These are phyloP conservation scores for Camptophora hylomeconis DNA, from an alignment of 2,329 filamentous ascomycete genomes.

Conservation along the genomic window DNA sequence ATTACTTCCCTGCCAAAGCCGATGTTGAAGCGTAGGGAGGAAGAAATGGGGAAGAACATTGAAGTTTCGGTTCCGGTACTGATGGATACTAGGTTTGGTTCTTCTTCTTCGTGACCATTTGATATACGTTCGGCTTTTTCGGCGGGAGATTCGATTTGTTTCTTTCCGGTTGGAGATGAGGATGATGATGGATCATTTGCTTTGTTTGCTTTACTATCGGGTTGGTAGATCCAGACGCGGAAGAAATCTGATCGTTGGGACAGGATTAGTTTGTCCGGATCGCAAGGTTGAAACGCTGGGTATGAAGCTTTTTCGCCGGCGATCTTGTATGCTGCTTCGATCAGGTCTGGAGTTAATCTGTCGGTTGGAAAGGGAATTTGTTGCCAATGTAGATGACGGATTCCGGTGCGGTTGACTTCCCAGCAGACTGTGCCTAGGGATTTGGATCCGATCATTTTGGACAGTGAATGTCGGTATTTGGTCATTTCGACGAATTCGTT, in stretches of 20 bases:
- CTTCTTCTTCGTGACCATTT: slow-evolving; percentile 4
- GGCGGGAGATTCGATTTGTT: slow-evolving; percentile 1
- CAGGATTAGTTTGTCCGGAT: slow-evolving; percentile 26
- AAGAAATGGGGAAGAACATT: slow-evolving; percentile 60
- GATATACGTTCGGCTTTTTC: neutral
- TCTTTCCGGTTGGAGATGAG: slow-evolving; percentile 24
- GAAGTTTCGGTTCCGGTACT: slow-evolving; percentile 48
- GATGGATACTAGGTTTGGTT: slow-evolving; percentile 6
- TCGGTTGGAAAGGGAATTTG: slow-evolving; percentile 63
- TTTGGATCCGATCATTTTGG: slow-evolving; percentile 54
- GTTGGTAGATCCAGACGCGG: slow-evolving; percentile 56
- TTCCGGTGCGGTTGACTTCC: slow-evolving; percentile 72
- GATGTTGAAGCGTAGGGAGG: slow-evolving; percentile 67
- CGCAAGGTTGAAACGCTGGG: slow-evolving; percentile 35
- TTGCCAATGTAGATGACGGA: slow-evolving; percentile 91
- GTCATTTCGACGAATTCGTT: slow-evolving; percentile 69
- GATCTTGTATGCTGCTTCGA: slow-evolving; percentile 79
- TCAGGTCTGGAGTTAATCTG: slow-evolving; percentile 56
- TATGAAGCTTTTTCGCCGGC: slow-evolving; percentile 65
- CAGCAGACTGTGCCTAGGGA: slow-evolving; percentile 72
- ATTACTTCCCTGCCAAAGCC: slow-evolving; percentile 82
- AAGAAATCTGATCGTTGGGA: slow-evolving; percentile 52
- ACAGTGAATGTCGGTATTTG: slow-evolving; percentile 62
- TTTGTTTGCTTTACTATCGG: slow-evolving; percentile 1
- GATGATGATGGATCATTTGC: neutral